Evolutionary conservation across 257 asterid genomes (phyloP).

Genomic region (Ligustrum vulgare): DNA sequence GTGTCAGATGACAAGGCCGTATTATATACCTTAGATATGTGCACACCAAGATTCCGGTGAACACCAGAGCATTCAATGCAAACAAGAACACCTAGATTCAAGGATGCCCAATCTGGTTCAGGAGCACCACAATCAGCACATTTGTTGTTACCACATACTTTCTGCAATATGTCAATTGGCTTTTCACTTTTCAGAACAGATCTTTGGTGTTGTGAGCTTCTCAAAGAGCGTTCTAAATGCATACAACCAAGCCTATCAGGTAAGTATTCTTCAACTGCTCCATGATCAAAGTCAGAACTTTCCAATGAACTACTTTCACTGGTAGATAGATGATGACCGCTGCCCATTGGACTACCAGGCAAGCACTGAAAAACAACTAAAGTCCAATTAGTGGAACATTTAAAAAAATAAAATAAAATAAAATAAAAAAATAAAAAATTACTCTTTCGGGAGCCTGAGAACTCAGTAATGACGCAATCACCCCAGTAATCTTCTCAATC

Average conservation of each 20-base stretch:
- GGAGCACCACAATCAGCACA: constrained; percentile 98
- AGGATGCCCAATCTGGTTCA: constrained; percentile 99
- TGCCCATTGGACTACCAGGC: constrained; percentile 81
- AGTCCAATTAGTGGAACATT: constrained; percentile 7
- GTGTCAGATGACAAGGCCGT: background rate
- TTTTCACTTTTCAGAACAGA: constrained; percentile 65
- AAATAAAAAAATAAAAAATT: constrained; percentile 18
- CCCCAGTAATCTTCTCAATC: constrained; percentile 99
- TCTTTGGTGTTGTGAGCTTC: constrained; percentile 71
- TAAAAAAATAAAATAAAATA: background rate
- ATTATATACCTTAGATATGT: constrained; percentile 82
- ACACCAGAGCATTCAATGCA: constrained; percentile 99
- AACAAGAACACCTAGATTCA: constrained; percentile 93
- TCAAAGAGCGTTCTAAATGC: constrained; percentile 65
- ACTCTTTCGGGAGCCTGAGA: constrained; percentile 98
- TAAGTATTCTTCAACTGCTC: constrained; percentile 77
- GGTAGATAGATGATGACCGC: constrained; percentile 90
- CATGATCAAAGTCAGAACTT: constrained; percentile 87
- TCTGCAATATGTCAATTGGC: constrained; percentile 80
- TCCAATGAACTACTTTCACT: constrained; percentile 98
- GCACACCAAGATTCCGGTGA: constrained; percentile 99
- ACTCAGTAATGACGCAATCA: constrained; percentile 92
- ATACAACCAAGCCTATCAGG: constrained; percentile 66
- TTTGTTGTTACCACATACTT: constrained; percentile 85
- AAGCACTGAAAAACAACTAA: constrained; percentile 55